These are phyloP conservation scores for Suillus paluster DNA, from an alignment of 768 basidiomycete genomes.

Conservation along the genomic window DNA sequence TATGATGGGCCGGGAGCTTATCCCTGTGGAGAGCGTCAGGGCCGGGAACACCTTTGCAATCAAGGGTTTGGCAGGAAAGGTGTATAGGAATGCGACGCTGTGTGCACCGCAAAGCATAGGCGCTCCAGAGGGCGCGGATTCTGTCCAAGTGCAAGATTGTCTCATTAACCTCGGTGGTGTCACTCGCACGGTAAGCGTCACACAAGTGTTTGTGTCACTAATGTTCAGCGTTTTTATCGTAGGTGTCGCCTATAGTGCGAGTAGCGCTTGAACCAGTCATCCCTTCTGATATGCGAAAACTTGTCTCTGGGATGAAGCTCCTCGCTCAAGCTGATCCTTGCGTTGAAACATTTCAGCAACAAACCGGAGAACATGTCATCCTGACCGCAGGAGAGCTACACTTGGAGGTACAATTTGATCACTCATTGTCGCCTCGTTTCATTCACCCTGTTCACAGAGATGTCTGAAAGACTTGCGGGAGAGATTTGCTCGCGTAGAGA, in stretches of 20 bases:
- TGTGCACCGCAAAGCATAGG: slow-evolving; percentile 65
- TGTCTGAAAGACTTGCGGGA: slow-evolving; percentile 97
- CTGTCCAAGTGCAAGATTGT: slow-evolving; percentile 47
- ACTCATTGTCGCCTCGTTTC: background rate
- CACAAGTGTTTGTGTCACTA: background rate
- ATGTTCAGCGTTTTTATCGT: slow-evolving; percentile 3
- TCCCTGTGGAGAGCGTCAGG: slow-evolving; percentile 76
- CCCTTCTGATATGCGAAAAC: slow-evolving; percentile 86
- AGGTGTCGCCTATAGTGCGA: slow-evolving; percentile 92
- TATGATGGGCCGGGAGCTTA: slow-evolving; percentile 98
- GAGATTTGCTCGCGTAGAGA: slow-evolving; percentile 90
- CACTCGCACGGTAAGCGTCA: slow-evolving; percentile 37
- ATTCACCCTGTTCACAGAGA: slow-evolving; percentile 53
- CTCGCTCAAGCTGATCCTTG: slow-evolving; percentile 96
- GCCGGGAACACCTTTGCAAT: slow-evolving; percentile 97
- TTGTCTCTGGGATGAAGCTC: slow-evolving; percentile 84
- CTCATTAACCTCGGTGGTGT: slow-evolving; percentile 84
- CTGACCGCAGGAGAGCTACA: slow-evolving; percentile 95
- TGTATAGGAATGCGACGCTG: slow-evolving; percentile 89
- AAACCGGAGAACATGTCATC: slow-evolving; percentile 97
- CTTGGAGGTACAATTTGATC: slow-evolving; percentile 69
- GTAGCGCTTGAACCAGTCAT: slow-evolving; percentile 89
- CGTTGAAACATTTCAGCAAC: slow-evolving; percentile 95
- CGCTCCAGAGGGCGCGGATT: slow-evolving; percentile 37
- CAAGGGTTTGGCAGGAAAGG: slow-evolving; percentile 85